A percentile compares a stretch with the other conserved stretches of the same genome.
Evolutionary conservation across 768 basidiomycete species (phyloP).

Genomic region (Tylopilus felleus): DNA sequence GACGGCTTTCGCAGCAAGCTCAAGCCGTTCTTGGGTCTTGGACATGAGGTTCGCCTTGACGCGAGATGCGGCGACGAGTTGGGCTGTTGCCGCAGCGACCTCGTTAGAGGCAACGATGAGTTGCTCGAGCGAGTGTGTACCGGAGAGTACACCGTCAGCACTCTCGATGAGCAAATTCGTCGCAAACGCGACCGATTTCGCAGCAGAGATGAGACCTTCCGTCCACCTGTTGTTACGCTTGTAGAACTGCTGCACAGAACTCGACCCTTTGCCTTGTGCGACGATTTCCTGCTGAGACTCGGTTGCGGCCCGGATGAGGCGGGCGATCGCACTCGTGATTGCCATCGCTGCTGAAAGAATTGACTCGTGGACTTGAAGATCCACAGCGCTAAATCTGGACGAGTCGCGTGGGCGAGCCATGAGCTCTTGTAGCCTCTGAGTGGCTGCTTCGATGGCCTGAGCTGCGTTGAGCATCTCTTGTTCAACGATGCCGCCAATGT

Average conservation of each 20-base stretch:
- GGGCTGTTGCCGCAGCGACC: slow-evolving; percentile 94
- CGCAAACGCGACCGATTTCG: slow-evolving; percentile 96
- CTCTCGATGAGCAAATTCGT: slow-evolving; percentile 94
- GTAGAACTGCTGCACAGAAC: slow-evolving; percentile 94
- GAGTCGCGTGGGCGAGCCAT: slow-evolving; percentile 89
- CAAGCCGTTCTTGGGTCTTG: slow-evolving; percentile 95
- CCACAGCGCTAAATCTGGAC: slow-evolving; percentile 83
- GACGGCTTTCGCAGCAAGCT: slow-evolving; percentile 95
- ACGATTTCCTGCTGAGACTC: slow-evolving; percentile 99
- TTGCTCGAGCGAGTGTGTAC: slow-evolving; percentile 96
- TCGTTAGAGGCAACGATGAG: slow-evolving; percentile 99
- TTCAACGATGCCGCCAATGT: slow-evolving; percentile 94
- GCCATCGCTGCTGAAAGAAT: slow-evolving; percentile 92
- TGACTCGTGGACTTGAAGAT: slow-evolving; percentile 96
- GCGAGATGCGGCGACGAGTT: slow-evolving; percentile 96
- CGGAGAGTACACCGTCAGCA: slow-evolving; percentile 95
- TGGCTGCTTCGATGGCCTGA: slow-evolving; percentile 89
- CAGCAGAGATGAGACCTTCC: slow-evolving; percentile 96
- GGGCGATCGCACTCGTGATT: slow-evolving; percentile 92
- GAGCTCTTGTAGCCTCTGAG: slow-evolving; percentile 83
- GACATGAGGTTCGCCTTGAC: slow-evolving; percentile 99
- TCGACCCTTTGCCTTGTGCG: slow-evolving; percentile 89
- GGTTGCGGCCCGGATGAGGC: slow-evolving; percentile 94
- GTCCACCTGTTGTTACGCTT: slow-evolving; percentile 99
- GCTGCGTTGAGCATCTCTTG: slow-evolving; percentile 95